A percentile compares a stretch with the other conserved stretches of the same genome.
These are phyloP conservation scores for Phylloporus scabripes DNA, from an alignment of 768 basidiomycete genomes.

Conservation along the genomic window DNA sequence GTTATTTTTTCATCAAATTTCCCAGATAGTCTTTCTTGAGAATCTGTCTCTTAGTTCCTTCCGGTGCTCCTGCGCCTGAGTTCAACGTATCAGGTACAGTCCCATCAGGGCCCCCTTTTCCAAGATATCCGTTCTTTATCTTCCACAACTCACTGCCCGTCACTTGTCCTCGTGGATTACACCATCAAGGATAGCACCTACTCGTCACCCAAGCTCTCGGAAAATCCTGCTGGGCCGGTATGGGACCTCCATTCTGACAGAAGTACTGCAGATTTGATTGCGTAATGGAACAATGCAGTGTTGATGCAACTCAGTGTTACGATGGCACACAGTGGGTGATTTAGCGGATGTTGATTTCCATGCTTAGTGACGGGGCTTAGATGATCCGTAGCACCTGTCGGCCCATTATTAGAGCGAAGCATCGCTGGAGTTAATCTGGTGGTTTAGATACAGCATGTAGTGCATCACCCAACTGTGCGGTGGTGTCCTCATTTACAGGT, in stretches of 20 bases:
- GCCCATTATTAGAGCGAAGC: too few species aligned
- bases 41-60: not conserved
- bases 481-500: too few species aligned
- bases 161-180: constrained; percentile 20
- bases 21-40: not conserved
- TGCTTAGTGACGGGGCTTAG: too few species aligned
- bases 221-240: constrained; percentile 24
- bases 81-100: not conserved
- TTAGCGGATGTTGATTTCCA: too few species aligned
- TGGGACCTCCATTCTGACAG: constrained; percentile 24
- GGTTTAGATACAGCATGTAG: too few species aligned
- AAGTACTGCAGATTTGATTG: constrained; percentile 17
- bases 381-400: too few species aligned
- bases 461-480: too few species aligned
- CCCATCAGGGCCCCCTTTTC: not conserved
- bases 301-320: too few species aligned
- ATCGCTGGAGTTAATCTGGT: too few species aligned
- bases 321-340: too few species aligned
- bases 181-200: constrained; percentile 26
- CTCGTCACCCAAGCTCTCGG: constrained; percentile 21
- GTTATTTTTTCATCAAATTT: not conserved
- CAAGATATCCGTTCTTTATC: not conserved
- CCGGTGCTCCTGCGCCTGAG: too few species aligned
- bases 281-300: constrained; percentile 20
- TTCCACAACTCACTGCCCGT: not conserved